Base-by-base conservation (phyloP, 2,329 filamentous ascomycete genomes). In the Aspergillus sp. region DNA sequence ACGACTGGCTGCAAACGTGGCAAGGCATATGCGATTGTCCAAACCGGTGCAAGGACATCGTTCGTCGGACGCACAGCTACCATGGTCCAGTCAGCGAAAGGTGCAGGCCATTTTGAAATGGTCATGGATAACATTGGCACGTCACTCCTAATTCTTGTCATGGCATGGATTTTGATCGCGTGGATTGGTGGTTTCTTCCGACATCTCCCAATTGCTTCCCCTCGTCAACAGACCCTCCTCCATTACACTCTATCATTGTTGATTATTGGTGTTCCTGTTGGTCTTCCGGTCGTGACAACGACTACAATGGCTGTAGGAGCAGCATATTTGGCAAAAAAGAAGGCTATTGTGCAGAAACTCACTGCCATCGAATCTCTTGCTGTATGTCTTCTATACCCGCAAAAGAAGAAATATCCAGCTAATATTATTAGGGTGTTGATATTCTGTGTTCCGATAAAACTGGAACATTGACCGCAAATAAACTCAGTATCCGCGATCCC, bases 401-500 rank as follows among this genome's bases (percentile, higher is more conserved):
- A n/a, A 17, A 40, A 11, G 15, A 17, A 6, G 15, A 12, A 31
- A 6, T 5, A 7, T 4, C n/a, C 12, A 35, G 37, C 67, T 59
- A 44, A 49, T 15, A 33, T 19, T 9, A 1, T 21, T 57, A 77
- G 73, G 77, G 88, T 80, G 89, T 91, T 60, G 88, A 91, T 72
- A 87, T 91, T 65, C 83, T 91, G 64, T 92, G 89, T 79, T 91
- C 89, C 61, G 89, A 92, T 76, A 91, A 92, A 81, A 91, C 89
- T 9, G 89, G 89, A 77, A 92, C 89, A 21, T 81, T 91, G n/a
- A 76, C 73, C 2, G 73, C 73, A 17, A 76, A 76, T 62, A 88
- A 91, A 77, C 79, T 91, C 59, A 89, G 85, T 68, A 89, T 91
- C 67, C 87, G 88, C 64, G 88, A 91, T 67, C 89, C 89, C 2